Evolutionary conservation across 2,329 filamentous ascomycete genomes (phyloP), one percentile per base, ranked within the genome.

Genomic region (Alternaria triticina): DNA sequence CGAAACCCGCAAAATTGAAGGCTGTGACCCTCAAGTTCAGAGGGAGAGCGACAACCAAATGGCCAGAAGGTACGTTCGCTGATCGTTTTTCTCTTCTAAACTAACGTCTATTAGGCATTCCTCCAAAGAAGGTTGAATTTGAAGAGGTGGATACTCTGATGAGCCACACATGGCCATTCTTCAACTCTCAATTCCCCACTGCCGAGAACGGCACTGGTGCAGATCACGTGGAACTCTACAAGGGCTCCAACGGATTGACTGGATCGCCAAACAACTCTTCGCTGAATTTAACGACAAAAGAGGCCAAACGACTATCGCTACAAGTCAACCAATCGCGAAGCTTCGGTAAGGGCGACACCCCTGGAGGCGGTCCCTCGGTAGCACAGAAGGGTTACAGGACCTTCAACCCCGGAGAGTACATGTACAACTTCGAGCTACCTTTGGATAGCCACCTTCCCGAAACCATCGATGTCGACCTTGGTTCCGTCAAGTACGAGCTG

Each of bases 1-100:
- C 91, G 49, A 98, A 98, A 77, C 91, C 92, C 68, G 89, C 94
- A 50, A 99, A 99, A 81, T 90, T 99, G 70, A 97, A 97, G 83
- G 91, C 93, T 5, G 88, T 99, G 23, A 94, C 91, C 6, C 84
- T 99, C 56, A 95, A 92, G 73, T 92, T 99, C 70, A 88, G 90
- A 44, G 96, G 95, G 28, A 91, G 89, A 76, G 93, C 94, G 4
- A 88, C 91, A 67, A 98, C 96, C 1, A 94, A 97, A 76, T 99
- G 96, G 96, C 95, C 96, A 15, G 96, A 98, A 83, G 93, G 89
- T 87, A 75, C 60, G 55, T 23, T 40, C 13, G n/a, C 20, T 40
- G 3, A 23, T n/a, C n/a, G 23, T 25, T 10, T 45, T 12, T 3
- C 6, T 10, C 2, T n/a, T 45, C 20, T 25, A 51, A 46, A 50